A percentile compares a stretch with the other conserved stretches of the same genome.
These are phyloP conservation scores for Apiotrichum montevideense DNA, from an alignment of 1,284 basidiomycete species.

Conservation along the genomic window DNA sequence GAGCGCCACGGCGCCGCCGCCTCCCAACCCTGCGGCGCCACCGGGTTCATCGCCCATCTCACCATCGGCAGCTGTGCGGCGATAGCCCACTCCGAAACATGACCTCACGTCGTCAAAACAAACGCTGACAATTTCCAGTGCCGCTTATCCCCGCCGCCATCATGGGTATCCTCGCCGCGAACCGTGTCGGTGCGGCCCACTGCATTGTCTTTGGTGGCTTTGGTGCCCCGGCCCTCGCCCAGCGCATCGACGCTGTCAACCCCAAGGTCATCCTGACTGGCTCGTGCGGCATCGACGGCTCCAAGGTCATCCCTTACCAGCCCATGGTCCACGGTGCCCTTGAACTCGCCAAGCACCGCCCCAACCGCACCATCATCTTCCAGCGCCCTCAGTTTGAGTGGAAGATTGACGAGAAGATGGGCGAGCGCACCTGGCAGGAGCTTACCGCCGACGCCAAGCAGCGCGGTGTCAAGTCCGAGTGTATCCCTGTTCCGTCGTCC, in stretches of 20 bases:
- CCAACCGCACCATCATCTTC: slow-evolving; percentile 79
- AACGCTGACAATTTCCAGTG: slow-evolving; percentile 6
- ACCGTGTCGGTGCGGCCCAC: slow-evolving; percentile 89
- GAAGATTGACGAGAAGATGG: slow-evolving; percentile 2
- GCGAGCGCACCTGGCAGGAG: slow-evolving; percentile 15
- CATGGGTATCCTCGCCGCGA: slow-evolving; percentile 75
- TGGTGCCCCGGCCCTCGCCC: slow-evolving; percentile 84
- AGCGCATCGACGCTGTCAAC: slow-evolving; percentile 79
- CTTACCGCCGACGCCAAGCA: slow-evolving; percentile 9
- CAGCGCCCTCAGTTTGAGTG: slow-evolving; percentile 50
- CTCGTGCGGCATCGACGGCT: slow-evolving; percentile 50
- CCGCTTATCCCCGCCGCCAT: slow-evolving; percentile 55
- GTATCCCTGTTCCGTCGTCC: slow-evolving; percentile 12
- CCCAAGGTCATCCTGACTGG: slow-evolving; percentile 83
- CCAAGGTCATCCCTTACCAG: slow-evolving; percentile 17
- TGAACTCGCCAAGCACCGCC: slow-evolving; percentile 3
- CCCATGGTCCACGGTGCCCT: slow-evolving; percentile 7
- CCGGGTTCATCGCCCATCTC: no score
- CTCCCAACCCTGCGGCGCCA: no score
- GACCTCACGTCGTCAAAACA: no score
- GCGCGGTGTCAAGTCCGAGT: slow-evolving; percentile 8
- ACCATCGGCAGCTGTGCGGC: no score
- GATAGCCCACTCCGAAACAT: no score
- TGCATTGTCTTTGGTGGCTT: slow-evolving; percentile 98
- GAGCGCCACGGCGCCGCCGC: no score